Base-by-base conservation (phyloP, 345 rosid species). In the Camelina laxa region DNA sequence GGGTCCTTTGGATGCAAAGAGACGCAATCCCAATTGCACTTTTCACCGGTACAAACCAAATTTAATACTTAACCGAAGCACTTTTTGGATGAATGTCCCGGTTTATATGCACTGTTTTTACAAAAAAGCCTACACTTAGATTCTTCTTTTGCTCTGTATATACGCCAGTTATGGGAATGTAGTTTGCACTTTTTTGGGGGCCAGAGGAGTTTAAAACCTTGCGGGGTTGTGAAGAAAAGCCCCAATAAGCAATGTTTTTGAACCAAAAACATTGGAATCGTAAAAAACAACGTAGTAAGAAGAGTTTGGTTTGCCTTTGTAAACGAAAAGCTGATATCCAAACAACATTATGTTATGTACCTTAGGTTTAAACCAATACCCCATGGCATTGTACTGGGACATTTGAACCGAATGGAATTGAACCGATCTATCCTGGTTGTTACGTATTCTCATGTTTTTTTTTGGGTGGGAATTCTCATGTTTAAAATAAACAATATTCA, bases 1-100 rank as follows among this genome's bases (percentile, higher is more conserved):
- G 65, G 80, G 70, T 76, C 65, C 80, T 70, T 76, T 70, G 70
- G 75, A 57, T 17, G 65, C 72, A 77, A 57, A 44, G 67, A 57
- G 76, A 77, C 65, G 80, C 80, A 77, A 70, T 57, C 54, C 72
- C 38, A 16, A 9, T 65, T 48, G 65, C 72, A 64, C 67, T 65
- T 77, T 77, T 24, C 5, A 41, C 68, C 63, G 76, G 73, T 64
- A 48, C 71, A 9, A 56, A 56, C 60, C 19, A 63, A 56, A 16
- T 55, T 48, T 20, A 19, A 20, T 30, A 14, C 20, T 48, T 13
- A 77, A 70, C 66, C 66, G 49, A 30, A 67, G 1, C 16, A 49
- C 54, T 12, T 58, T 60, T 53, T 10, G 1, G 49, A 21, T 6
- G 30, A 65, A 0, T 6, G 4, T 15, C 45, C 63, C 74, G 79